Evolutionary conservation across 2,329 filamentous ascomycete genomes (phyloP), one percentile per base, ranked within the genome.

Genomic region (Chalaropsis thielavioides): DNA sequence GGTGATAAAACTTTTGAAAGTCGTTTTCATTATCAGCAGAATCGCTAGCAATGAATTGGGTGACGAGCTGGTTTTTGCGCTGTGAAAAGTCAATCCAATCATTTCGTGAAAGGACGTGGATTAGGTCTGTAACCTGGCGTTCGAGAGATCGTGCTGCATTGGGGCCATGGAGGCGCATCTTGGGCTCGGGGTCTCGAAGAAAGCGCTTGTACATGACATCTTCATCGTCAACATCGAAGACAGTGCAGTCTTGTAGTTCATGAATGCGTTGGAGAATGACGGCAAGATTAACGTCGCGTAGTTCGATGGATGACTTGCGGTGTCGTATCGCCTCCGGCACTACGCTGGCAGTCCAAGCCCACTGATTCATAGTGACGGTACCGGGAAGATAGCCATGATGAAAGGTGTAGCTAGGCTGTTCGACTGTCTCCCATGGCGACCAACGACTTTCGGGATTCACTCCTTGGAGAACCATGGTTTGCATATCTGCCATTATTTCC

Each of bases 51-150:
- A 90, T 87, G 73, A 87, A 90, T 64, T 85, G 83, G 2, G 88
- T 88, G 27, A 86, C 83, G 24, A 90, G 84, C 70, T 91, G 88
- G 70, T 90, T 89, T 70, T 82, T 82, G 3, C 81, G 81, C 43
- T 79, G 77, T 35, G 85, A 87, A 69, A 90, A 89, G 73, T 91
- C 87, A 68, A 87, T 84, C 88, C 88, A 90, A 66, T 83, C 80
- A 0, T 81, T 78, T n/a, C 85, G 79, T 0, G 85, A 86, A 11
- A 91, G 75, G 0, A 87, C 85, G 69, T 83, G 79, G 65, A 90
- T 84, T 24, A 91, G 78, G 71, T 90, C 87, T 38, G 80, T 83
- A 67, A 91, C 90, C 72, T 91, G 88, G 71, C 80, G 81, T 68
- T 89, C 86, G 68, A 89, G 80, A 1, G 81, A 79, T 68, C 79